Evolutionary conservation across 2,329 filamentous ascomycete species (phyloP), one percentile per base, ranked within the genome.

Genomic region (Trichoderma koningii): DNA sequence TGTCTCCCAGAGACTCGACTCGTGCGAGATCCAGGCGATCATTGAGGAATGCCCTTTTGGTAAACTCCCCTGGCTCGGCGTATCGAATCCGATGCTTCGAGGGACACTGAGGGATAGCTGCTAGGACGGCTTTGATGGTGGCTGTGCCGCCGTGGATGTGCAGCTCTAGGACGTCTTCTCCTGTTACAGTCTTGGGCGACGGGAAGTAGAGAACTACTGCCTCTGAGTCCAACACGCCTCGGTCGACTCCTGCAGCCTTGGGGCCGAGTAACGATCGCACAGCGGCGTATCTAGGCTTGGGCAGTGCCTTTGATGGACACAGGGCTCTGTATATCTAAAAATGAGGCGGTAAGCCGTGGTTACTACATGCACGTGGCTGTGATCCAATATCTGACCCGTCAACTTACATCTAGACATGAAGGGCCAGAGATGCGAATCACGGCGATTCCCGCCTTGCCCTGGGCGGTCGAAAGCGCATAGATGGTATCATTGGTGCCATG

Each of bases 61-160:
- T 99, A 76, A 99, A 99, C 74, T 99, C 95, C 63, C 95, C 95
- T 0, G 95, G 90, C 73, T 97, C 94, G 3, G 95, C 95, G 74
- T 96, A 96, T 34, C 93, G 91, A 65, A 97, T 87, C 14, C 71
- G 72, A 23, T 67, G 67, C 12, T 48, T 14, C 14, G 71, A 57
- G 21, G 61, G 70, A 69, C 83, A 87, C 50, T 78, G 77, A 0
- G 90, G 84, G 64, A 99, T 91, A 5, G 93, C 92, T 26, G 85
- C 79, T 2, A 99, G 82, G 0, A 97, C 90, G 1, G 94, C 92
- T 72, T 91, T 93, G 51, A 97, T 89, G 6, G 95, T 93, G 2
- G 95, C 95, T 3, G 88, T 84, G 0, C 95, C 94, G 30, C 95
- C 95, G 73, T 99, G 95, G n/a, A 97, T 85, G 72, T 99, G 95